Evolutionary conservation across 164 flowering plant species (phyloP), one percentile per base, ranked within the genome.

Genomic region (Tetrastigma voinierianum): DNA sequence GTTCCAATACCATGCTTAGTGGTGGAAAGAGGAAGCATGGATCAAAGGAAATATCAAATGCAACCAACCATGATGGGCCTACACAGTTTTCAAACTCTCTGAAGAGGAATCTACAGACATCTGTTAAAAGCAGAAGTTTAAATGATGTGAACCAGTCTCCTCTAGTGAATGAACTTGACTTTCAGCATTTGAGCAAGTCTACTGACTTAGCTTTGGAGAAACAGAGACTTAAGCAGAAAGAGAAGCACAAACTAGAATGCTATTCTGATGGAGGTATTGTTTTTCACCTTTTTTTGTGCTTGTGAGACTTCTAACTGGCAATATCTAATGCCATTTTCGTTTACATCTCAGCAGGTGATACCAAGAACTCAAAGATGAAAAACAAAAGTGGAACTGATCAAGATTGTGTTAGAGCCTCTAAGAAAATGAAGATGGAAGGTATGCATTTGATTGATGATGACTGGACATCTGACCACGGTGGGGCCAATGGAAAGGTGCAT

Each of bases 341-440:
- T 65, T 40, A 19, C 23, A 44, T 66, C 46, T 46, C 9, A 46
- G 65, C 77, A 90, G 97, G 87, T 82, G 82, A 76, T 66, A 53
- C 59, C 15, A 83, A 73, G 69, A 75, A 66, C 64, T 66, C 66
- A 53, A 88, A 81, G 73, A 51, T 62, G 46, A 85, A 80, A 61
- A 70, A 67, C 70, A 81, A 78, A 81, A 78, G 84, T 72, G 82
- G 59, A 20, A 19, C 63, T 57, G 80, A 79, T 63, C 81, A 70
- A 67, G 86, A 82, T 66, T 61, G 25, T 72, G 67, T 53, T 65
- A 80, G 63, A 72, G 67, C 72, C 51, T 75, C 84, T 60, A 92
- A 95, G 87, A 92, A 90, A 77, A 56, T 65, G 9, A 89, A 81
- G 86, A 73, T 63, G 32, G 89, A 75, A 51, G 75, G 57, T 16